Percentiles rank a stretch among this genome's conserved stretches.
Conservation (phyloP, 148 eudicot genomes). For the Rhododendron simsii region DNA sequence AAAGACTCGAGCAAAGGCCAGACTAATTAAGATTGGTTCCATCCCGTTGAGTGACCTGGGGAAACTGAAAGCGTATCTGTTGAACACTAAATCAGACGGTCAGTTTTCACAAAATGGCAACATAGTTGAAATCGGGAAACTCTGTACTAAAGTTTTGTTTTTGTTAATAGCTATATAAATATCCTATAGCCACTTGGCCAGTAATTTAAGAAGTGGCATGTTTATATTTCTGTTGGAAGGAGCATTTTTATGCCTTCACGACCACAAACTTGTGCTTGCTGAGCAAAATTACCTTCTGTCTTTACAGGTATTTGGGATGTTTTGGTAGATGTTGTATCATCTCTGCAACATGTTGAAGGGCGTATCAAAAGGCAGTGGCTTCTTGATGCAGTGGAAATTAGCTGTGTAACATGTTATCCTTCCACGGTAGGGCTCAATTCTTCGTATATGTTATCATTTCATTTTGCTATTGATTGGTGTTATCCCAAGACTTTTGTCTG, state of each 20-base stretch:
- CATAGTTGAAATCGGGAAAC: neutral
- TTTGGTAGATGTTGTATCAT: conserved; percentile 54
- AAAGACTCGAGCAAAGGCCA: conserved; percentile 51
- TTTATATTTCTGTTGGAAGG: neutral
- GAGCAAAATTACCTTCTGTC: neutral
- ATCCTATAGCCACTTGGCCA: neutral
- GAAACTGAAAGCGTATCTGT: conserved; percentile 52
- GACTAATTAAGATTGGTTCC: conserved; percentile 56
- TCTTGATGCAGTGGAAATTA: conserved; percentile 64
- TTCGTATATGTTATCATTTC: neutral
- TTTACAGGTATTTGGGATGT: conserved; percentile 73
- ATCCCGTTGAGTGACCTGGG: conserved; percentile 65
- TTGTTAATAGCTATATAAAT: neutral
- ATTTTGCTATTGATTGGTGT: neutral
- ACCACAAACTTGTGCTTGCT: neutral
- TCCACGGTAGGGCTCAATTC: conserved; percentile 53
- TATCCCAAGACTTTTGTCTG: neutral
- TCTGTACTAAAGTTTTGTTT: neutral
- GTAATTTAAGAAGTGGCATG: neutral
- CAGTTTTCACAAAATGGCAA: conserved; percentile 13
- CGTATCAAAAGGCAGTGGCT: conserved; percentile 78
- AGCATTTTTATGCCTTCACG: neutral
- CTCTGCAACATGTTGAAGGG: conserved; percentile 62
- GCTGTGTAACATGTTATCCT: conserved; percentile 79
- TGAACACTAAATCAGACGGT: conserved; percentile 63